These are phyloP conservation scores for Sporothrix luriei DNA, from an alignment of 2,329 filamentous ascomycete genomes.

Conservation along the genomic window DNA sequence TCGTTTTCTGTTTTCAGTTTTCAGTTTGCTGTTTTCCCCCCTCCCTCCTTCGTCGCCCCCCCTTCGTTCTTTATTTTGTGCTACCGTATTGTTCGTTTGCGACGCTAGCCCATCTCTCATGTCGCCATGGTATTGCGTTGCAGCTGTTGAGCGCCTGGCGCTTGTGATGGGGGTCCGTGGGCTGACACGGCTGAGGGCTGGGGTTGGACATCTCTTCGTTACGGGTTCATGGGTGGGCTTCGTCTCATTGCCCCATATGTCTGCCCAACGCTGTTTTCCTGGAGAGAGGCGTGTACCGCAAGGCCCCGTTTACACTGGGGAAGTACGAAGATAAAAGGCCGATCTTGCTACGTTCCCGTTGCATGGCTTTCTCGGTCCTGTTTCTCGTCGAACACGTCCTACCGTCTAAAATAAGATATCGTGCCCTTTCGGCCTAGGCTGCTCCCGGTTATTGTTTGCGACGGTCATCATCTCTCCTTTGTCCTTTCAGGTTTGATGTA, in stretches of 20 bases:
- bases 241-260: neutral
- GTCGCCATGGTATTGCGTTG: neutral
- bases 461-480: conserved; percentile 6
- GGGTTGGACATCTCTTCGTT: neutral
- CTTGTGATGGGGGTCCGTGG: neutral
- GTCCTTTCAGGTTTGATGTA: neutral
- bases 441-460: conserved; percentile 11
- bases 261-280: neutral
- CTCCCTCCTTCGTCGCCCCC: neutral
- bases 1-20: neutral
- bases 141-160: neutral
- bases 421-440: neutral
- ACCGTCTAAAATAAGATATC: neutral
- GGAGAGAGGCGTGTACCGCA: neutral
- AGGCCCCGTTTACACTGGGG: neutral
- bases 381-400: neutral
- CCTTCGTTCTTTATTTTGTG: neutral
- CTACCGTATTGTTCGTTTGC: neutral
- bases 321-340: too few species aligned
- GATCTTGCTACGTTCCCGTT: too few species aligned
- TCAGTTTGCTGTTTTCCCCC: neutral
- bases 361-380: neutral
- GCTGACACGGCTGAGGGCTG: neutral
- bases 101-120: neutral
- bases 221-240: neutral